Conservation (phyloP, 257 asterid genomes). For the Plantago elongata region DNA sequence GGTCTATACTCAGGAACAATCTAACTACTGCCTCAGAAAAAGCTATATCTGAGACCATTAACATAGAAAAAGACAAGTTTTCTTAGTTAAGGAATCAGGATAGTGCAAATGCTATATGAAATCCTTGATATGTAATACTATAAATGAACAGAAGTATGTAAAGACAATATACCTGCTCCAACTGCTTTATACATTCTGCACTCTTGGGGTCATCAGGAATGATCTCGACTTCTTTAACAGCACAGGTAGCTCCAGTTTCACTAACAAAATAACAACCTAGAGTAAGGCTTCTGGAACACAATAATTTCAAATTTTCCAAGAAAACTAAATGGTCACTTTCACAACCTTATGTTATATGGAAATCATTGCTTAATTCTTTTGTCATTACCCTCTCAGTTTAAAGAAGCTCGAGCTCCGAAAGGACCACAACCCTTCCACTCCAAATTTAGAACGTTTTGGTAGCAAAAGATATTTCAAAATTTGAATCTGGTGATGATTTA, state of each 20-base stretch:
- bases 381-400: too few relatives aligned
- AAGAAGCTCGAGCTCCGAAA: too few relatives aligned
- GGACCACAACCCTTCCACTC: too few relatives aligned
- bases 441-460: background rate
- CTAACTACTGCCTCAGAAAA: background rate
- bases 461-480: too few relatives aligned
- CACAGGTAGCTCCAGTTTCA: constrained; percentile 89
- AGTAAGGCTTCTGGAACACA: constrained; percentile 8
- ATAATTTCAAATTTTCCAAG: background rate
- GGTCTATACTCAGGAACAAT: background rate
- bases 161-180: constrained; percentile 61
- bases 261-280: constrained; percentile 31
- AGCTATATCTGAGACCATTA: background rate
- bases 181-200: constrained; percentile 61
- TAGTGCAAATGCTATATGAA: background rate
- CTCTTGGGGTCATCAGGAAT: constrained; percentile 68
- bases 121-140: background rate
- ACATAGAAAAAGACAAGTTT: background rate
- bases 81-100: background rate
- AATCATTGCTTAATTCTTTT: too few relatives aligned
- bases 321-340: too few relatives aligned
- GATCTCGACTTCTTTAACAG: constrained; percentile 80
- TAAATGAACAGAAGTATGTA: constrained; percentile 20
- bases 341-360: too few relatives aligned
- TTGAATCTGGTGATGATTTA: too few relatives aligned